Evolutionary conservation across 2,329 filamentous ascomycete genomes (phyloP).

Genomic region (Neofusicoccum cordaticola): DNA sequence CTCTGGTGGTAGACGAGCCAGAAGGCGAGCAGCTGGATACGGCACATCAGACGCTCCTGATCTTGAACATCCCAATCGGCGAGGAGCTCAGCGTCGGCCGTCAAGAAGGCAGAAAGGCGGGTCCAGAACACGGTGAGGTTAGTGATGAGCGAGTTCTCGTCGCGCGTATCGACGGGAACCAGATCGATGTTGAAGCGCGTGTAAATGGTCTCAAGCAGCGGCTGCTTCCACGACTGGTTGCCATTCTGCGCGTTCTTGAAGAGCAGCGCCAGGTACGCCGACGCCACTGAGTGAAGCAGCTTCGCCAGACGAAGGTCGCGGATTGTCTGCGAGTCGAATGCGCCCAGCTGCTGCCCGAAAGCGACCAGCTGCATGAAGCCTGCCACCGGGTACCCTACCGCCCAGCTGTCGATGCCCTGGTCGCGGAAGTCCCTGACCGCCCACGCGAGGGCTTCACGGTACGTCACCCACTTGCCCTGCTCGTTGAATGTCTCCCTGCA

Average conservation of each 20-base stretch:
- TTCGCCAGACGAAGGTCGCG: slow-evolving; percentile 23
- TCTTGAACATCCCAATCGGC: slow-evolving; percentile 4
- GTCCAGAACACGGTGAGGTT: slow-evolving; percentile 22
- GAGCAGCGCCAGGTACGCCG: slow-evolving; percentile 28
- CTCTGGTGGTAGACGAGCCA: slow-evolving; percentile 32
- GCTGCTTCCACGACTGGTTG: slow-evolving; percentile 26
- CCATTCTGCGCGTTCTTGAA: slow-evolving; percentile 1
- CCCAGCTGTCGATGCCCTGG: slow-evolving; percentile 30
- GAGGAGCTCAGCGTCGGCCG: background rate
- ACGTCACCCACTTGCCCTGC: slow-evolving; percentile 29
- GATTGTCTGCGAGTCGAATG: slow-evolving; percentile 20
- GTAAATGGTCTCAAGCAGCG: slow-evolving; percentile 29
- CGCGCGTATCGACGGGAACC: slow-evolving; percentile 23
- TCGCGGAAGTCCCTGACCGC: slow-evolving; percentile 26
- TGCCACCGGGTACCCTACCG: slow-evolving; percentile 29
- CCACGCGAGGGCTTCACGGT: slow-evolving; percentile 29
- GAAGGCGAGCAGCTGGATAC: slow-evolving; percentile 32
- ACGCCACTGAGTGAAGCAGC: slow-evolving; percentile 26
- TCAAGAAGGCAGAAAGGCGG: slow-evolving; percentile 17
- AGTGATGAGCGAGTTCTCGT: slow-evolving; percentile 20
- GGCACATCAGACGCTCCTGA: slow-evolving; percentile 20
- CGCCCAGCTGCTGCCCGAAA: slow-evolving; percentile 22
- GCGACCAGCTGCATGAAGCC: slow-evolving; percentile 28
- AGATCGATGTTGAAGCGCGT: slow-evolving; percentile 27
- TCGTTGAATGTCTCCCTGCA: slow-evolving; percentile 33